These are phyloP conservation scores for Flueggea neowawraea DNA, from an alignment of 441 rosid species.

Conservation along the genomic window DNA sequence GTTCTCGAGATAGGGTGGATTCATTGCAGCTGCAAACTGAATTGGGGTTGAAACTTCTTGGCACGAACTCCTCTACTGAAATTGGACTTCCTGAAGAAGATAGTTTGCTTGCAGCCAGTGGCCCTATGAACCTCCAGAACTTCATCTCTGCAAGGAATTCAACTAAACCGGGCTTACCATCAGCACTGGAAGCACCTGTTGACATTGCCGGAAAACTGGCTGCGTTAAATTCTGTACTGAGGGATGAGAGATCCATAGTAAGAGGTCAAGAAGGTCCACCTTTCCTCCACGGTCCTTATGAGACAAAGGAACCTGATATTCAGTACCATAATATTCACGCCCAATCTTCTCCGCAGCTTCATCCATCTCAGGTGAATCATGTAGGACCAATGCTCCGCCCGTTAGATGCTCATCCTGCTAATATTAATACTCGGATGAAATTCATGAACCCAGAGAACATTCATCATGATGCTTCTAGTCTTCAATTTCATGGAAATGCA, in stretches of 20 bases:
- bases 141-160: constrained; percentile 35
- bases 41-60: constrained; percentile 41
- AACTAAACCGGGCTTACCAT: constrained; percentile 42
- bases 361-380: constrained; percentile 50
- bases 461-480: constrained; percentile 53
- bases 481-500: constrained; percentile 58
- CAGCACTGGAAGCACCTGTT: constrained; percentile 33
- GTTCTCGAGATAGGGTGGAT: constrained; percentile 39
- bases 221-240: constrained; percentile 51
- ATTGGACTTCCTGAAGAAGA: constrained; percentile 61
- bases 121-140: constrained; percentile 38
- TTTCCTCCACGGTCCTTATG: constrained; percentile 49
- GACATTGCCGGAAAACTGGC: constrained; percentile 63
- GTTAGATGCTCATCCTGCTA: constrained; percentile 60
- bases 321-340: constrained; percentile 34
- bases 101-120: constrained; percentile 36
- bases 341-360: constrained; percentile 52
- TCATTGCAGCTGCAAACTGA: constrained; percentile 37
- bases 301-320: constrained; percentile 44
- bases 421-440: constrained; percentile 57
- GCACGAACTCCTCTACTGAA: constrained; percentile 27
- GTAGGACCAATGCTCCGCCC: constrained; percentile 49
- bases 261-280: constrained; percentile 52
- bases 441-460: constrained; percentile 50
- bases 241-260: constrained; percentile 45